These are phyloP conservation scores for Russula ochroleuca DNA, from an alignment of 768 basidiomycete genomes.

Conservation along the genomic window DNA sequence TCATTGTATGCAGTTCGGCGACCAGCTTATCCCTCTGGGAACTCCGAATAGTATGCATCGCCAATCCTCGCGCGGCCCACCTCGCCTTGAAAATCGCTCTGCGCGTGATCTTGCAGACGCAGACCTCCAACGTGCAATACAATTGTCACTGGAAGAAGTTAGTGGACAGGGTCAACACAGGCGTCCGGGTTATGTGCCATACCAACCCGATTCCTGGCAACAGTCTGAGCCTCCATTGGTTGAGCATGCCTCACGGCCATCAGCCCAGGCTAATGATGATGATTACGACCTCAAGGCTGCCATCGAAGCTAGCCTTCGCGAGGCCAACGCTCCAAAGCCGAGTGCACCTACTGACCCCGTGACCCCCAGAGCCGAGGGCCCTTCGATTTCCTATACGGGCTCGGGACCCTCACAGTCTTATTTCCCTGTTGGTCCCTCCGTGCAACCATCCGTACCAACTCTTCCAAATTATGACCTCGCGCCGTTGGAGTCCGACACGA, in stretches of 20 bases:
- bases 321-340: constrained; percentile 70
- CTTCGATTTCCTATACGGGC: constrained; percentile 33
- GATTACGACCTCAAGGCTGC: constrained; percentile 91
- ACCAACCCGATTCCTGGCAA: constrained; percentile 56
- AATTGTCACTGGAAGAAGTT: constrained; percentile 81
- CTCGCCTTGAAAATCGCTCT: constrained; percentile 50
- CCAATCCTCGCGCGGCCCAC: constrained; percentile 52
- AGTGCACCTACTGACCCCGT: constrained; percentile 69
- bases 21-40: constrained; percentile 26
- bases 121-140: constrained; percentile 90
- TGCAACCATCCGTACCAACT: constrained; percentile 45
- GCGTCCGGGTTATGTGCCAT: constrained; percentile 65
- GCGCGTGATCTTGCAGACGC: constrained; percentile 70
- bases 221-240: constrained; percentile 65
- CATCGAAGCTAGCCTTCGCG: constrained; percentile 91
- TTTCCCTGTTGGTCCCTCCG: constrained; percentile 40
- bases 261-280: constrained; percentile 55
- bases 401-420: constrained; percentile 45
- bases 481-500: constrained; percentile 76
- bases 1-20: background rate
- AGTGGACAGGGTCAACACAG: constrained; percentile 41
- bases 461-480: constrained; percentile 78
- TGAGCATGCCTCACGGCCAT: constrained; percentile 34
- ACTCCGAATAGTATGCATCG: constrained; percentile 42
- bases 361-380: constrained; percentile 46